phyloP scores from a whole-genome alignment of 2,329 filamentous ascomycete genomes.

The Colletotrichum gloeosporioides region DNA sequence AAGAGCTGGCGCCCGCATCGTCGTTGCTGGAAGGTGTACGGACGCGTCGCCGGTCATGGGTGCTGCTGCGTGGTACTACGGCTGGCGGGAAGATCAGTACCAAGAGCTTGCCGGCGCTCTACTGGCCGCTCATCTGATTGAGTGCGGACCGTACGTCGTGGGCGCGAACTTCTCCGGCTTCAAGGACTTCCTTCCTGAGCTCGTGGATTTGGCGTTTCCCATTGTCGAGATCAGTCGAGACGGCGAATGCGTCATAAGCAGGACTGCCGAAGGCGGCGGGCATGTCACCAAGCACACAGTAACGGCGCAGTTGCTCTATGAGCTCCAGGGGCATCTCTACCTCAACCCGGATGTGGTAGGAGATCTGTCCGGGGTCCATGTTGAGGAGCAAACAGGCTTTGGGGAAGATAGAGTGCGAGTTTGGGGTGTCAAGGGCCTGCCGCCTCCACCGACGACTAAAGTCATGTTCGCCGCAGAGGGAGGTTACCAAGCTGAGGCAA shows the following conservation, averaged over 20 bases:
- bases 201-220: constrained; percentile 46
- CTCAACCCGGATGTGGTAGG: constrained; percentile 55
- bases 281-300: constrained; percentile 40
- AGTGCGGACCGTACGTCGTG: constrained; percentile 56
- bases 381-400: constrained; percentile 35
- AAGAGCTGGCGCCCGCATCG: constrained; percentile 43
- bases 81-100: constrained; percentile 49
- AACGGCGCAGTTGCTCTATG: constrained; percentile 54
- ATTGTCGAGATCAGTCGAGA: constrained; percentile 53
- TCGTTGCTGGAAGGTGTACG: constrained; percentile 47
- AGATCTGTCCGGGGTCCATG: constrained; percentile 36
- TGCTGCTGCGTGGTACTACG: constrained; percentile 57
- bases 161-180: constrained; percentile 57
- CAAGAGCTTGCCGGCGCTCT: constrained; percentile 51
- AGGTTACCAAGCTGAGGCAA: constrained; percentile 48
- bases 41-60: constrained; percentile 55
- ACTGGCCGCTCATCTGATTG: constrained; percentile 55
- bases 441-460: constrained; percentile 57
- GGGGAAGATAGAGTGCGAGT: constrained; percentile 41
- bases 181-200: constrained; percentile 29
- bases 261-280: constrained; percentile 32
- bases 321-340: constrained; percentile 52
- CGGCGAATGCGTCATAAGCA: constrained; percentile 49
- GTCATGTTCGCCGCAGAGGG: constrained; percentile 55
- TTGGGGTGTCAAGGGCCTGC: constrained; percentile 42